These are phyloP conservation scores for Cadophora malorum DNA, from an alignment of 2,329 filamentous ascomycete genomes.

Conservation along the genomic window DNA sequence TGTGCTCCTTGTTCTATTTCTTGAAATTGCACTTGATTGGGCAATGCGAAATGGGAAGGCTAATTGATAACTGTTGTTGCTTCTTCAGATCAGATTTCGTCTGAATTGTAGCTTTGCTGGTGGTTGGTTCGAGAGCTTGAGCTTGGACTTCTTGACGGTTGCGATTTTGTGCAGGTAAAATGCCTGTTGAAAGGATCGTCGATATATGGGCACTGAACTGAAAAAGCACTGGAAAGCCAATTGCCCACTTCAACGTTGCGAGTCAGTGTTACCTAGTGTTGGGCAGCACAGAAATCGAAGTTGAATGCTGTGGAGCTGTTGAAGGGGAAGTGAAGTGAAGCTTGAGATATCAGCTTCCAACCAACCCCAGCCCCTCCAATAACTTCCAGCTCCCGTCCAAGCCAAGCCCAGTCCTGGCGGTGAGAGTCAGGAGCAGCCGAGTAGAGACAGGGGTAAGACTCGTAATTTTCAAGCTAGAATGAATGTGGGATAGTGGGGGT, in stretches of 20 bases:
- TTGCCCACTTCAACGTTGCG: background rate
- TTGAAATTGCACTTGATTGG: background rate
- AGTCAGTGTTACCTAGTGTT: background rate
- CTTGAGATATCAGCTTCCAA: slow-evolving; percentile 10
- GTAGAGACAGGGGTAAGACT: background rate
- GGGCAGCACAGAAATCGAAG: background rate
- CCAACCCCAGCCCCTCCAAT: slow-evolving; percentile 14
- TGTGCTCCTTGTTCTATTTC: background rate
- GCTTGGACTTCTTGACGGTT: slow-evolving; percentile 1
- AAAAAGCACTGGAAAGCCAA: no score
- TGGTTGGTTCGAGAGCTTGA: slow-evolving; percentile 21
- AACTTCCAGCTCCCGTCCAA: background rate
- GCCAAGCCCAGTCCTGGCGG: background rate
- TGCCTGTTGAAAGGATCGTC: background rate
- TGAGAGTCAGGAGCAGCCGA: slow-evolving; percentile 4
- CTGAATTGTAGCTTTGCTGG: background rate
- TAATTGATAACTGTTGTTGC: background rate
- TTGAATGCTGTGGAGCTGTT: slow-evolving; percentile 6
- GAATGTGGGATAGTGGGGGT: background rate
- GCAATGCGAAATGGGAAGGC: background rate
- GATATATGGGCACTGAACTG: no score
- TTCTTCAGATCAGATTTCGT: slow-evolving; percentile 3
- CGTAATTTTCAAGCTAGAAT: background rate
- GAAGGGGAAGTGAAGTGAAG: slow-evolving; percentile 1
- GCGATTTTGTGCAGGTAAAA: background rate